A percentile compares a stretch with the other conserved stretches of the same genome.
Evolutionary conservation across 306 rosid species (phyloP).

Genomic region (Hippophae tibetana): DNA sequence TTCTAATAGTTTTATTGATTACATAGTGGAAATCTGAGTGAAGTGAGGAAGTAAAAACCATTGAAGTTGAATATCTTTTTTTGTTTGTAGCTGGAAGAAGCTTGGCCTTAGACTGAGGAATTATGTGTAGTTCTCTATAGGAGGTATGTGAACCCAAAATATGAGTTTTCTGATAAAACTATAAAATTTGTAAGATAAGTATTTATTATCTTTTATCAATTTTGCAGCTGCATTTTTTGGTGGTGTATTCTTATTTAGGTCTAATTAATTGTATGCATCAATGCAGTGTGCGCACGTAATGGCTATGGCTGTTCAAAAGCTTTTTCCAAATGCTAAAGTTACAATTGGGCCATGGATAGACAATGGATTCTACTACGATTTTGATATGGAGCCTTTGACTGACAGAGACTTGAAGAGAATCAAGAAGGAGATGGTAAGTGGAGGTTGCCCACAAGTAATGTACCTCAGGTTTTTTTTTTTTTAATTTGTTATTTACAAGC

Average conservation of each 20-base stretch:
- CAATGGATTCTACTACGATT: conserved; percentile 91
- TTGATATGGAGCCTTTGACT: conserved; percentile 73
- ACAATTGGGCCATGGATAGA: conserved; percentile 98
- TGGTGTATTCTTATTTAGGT: conserved; percentile 10
- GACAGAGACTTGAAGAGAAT: conserved; percentile 84
- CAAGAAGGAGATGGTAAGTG: conserved; percentile 91
- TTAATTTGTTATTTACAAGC: conserved; percentile 2
- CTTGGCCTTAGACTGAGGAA: too few relatives aligned
- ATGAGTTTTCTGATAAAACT: background rate
- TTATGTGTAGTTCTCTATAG: too few relatives aligned
- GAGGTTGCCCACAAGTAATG: conserved; percentile 6
- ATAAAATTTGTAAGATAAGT: background rate
- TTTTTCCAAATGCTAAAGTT: conserved; percentile 85
- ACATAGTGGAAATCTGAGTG: too few relatives aligned
- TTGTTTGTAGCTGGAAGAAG: too few relatives aligned
- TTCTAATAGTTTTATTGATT: too few relatives aligned
- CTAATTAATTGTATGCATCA: conserved; percentile 12
- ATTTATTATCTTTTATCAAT: background rate
- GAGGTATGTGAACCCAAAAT: too few relatives aligned
- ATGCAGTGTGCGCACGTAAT: conserved; percentile 96
- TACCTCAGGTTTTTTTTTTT: background rate
- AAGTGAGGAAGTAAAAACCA: too few relatives aligned
- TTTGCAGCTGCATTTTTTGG: background rate
- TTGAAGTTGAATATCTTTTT: too few relatives aligned
- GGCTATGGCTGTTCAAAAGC: conserved; percentile 99